Conservation (phyloP, 1,284 basidiomycete species). For the Cerrena zonata region DNA sequence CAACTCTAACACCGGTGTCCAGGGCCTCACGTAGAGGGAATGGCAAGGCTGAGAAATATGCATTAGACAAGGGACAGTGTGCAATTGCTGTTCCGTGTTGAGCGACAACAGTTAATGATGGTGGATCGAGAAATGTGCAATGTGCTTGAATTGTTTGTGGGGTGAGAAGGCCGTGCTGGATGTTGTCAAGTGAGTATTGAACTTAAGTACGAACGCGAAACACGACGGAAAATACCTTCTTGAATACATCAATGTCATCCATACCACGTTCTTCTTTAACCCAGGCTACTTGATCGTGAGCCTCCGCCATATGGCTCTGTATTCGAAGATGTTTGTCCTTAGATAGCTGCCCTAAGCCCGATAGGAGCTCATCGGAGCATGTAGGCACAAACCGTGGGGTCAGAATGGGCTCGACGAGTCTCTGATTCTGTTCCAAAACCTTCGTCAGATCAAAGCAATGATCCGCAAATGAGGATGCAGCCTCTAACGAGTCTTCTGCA, state of each 20-base stretch:
- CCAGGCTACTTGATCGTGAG: constrained; percentile 67
- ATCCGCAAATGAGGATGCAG: constrained; percentile 53
- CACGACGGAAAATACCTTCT: constrained; percentile 40
- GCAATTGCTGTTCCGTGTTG: constrained; percentile 58
- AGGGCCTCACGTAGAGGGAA: constrained; percentile 75
- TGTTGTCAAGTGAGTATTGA: too few relatives aligned
- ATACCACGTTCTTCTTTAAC: constrained; percentile 54
- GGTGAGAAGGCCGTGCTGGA: constrained; percentile 55
- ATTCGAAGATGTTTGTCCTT: constrained; percentile 43
- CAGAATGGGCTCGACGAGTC: constrained; percentile 70
- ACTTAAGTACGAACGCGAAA: too few relatives aligned
- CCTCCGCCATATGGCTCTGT: constrained; percentile 76
- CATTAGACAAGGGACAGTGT: constrained; percentile 81
- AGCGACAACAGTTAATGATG: constrained; percentile 49
- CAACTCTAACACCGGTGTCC: constrained; percentile 55
- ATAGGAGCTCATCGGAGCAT: constrained; percentile 62
- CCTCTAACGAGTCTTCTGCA: constrained; percentile 40
- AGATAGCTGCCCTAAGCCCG: constrained; percentile 52
- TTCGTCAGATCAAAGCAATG: constrained; percentile 40
- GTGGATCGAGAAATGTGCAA: constrained; percentile 65
- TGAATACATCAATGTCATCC: constrained; percentile 70
- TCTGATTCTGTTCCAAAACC: constrained; percentile 37
- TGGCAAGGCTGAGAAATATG: constrained; percentile 73
- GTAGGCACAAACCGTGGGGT: constrained; percentile 81
- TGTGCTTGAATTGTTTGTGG: constrained; percentile 73